These are phyloP conservation scores for Scutellaria baicalensis DNA, from an alignment of 257 asterid species.

Conservation along the genomic window DNA sequence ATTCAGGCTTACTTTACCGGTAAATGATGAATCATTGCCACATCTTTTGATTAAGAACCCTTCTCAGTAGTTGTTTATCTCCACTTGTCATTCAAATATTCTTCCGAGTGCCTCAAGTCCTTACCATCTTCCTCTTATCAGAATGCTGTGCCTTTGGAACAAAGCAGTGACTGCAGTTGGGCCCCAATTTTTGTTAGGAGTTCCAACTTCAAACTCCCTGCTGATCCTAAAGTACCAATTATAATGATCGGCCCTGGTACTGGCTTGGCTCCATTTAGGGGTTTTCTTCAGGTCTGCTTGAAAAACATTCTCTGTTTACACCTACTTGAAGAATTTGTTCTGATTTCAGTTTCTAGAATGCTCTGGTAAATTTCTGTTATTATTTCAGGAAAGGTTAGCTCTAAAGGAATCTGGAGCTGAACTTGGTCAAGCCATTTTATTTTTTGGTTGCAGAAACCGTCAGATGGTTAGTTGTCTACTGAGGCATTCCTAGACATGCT, in stretches of 20 bases:
- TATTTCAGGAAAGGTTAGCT: constrained; percentile 87
- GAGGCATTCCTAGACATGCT: not conserved
- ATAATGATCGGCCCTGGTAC: constrained; percentile 98
- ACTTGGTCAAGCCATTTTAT: constrained; percentile 80
- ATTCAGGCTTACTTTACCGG: not conserved
- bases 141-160: constrained; percentile 79
- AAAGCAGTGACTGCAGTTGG: constrained; percentile 63
- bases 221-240: constrained; percentile 73
- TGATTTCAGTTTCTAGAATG: not conserved
- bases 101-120: constrained; percentile 7
- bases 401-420: constrained; percentile 73
- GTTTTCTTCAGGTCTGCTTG: constrained; percentile 87
- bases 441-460: constrained; percentile 93
- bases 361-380: not conserved
- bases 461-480: constrained; percentile 53
- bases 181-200: constrained; percentile 80
- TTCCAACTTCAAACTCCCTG: constrained; percentile 84
- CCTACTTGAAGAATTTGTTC: not conserved
- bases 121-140: constrained; percentile 22
- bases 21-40: not conserved
- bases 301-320: not conserved
- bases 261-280: constrained; percentile 98
- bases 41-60: not conserved
- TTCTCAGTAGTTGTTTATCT: not conserved
- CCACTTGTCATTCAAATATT: not conserved